Conservation (phyloP, 208 protist genomes). For the Leishmania major region DNA sequence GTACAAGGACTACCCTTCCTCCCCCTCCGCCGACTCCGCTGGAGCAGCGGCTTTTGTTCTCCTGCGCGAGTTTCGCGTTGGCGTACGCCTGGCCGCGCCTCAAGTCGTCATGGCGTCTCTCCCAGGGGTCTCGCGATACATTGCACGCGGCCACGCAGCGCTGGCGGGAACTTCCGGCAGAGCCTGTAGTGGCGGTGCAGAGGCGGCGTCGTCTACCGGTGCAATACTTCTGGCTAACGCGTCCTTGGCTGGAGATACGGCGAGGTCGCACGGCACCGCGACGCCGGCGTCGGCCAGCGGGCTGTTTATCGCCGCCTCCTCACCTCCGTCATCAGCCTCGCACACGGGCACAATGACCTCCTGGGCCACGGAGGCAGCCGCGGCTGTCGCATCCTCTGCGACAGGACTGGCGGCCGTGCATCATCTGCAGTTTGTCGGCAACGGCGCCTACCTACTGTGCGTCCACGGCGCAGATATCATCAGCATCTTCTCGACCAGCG, state of each 20-base stretch:
- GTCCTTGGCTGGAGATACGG: neutral
- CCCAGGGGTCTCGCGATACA: constrained; percentile 17
- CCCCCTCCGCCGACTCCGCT: neutral
- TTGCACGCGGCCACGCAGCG: constrained; percentile 7
- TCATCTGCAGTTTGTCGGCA: constrained; percentile 43
- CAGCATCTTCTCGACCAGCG: constrained; percentile 40
- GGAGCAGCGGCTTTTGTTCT: constrained; percentile 17
- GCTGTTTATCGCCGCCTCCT: neutral
- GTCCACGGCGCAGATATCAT: constrained; percentile 30
- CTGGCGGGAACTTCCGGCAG: neutral
- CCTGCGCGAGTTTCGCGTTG: constrained; percentile 42
- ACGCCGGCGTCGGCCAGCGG: neutral
- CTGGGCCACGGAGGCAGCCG: constrained; percentile 21
- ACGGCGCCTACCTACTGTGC: constrained; percentile 37
- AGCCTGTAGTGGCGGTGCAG: neutral
- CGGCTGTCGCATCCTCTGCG: constrained; percentile 7
- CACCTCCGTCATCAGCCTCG: neutral
- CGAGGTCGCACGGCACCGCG: neutral
- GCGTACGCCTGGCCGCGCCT: constrained; percentile 23
- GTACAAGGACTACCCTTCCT: neutral
- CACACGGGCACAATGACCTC: constrained; percentile 7
- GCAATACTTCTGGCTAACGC: constrained; percentile 4
- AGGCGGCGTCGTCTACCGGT: neutral
- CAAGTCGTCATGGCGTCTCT: constrained; percentile 19
- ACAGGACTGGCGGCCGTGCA: constrained; percentile 15